Base-by-base conservation (phyloP, 2,329 filamentous ascomycete species). In the Catunica adiposa region DNA sequence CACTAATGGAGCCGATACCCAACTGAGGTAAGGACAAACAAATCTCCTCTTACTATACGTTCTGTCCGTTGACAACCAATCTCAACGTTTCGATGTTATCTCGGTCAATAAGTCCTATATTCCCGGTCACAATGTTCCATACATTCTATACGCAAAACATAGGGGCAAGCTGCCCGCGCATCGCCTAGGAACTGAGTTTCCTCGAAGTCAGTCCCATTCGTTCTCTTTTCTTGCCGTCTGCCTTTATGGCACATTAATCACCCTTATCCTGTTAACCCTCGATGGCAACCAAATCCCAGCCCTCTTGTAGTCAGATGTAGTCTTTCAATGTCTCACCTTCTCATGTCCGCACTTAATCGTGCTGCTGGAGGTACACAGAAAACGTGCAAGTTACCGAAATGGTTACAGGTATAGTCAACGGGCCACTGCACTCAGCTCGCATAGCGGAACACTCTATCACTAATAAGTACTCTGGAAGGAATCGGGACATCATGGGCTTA, bases 321-420 rank as follows among this genome's bases (percentile, higher is more conserved):
- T 52, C 34, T 15, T 11, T 5, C 22, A 7, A 38, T 52, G 50
- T 52, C 31, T 52, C 29, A 52, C 29, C 22, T 22, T 29, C 34
- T 52, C 31, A 37, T 52, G 50, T 23, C 31, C 34, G 50, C 50
- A 52, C 31, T 52, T 40, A 40, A 52, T 52, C 31, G 22, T 52
- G 50, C 40, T 44, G 17, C 11, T 22, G 20, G 40, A n/a, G 40
- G 8, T 4, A 23, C 44, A 48, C 22, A 15, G 8, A 34, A 1
- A 48, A 26, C 3, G 23, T 23, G 23, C 44, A 48, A 22, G 17
- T 25, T 48, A 4, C 44, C 44, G 44, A 25, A 48, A 48, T n/a
- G 4, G 44, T 29, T 48, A 48, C 44, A 48, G 44, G 44, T 48
- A 22, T 3, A 48, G 44, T 48, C 44, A 48, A 48, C 44, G 23